Conservation (phyloP, 768 basidiomycete genomes). For the Lactarius vividus region DNA sequence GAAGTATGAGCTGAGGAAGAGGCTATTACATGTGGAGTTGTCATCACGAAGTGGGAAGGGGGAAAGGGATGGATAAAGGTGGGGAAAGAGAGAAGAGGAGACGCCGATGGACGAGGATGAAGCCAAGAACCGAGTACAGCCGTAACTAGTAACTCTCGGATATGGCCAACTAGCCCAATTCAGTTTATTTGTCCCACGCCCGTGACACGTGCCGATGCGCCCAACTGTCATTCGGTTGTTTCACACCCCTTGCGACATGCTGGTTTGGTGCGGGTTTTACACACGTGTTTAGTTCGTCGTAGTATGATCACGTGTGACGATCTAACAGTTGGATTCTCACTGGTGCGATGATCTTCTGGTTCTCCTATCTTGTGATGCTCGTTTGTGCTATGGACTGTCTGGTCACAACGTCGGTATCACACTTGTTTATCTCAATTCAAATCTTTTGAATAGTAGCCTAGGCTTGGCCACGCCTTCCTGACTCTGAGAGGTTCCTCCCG, state of each 20-base stretch:
- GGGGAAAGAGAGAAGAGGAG: constrained; percentile 15
- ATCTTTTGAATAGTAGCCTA: too few species aligned
- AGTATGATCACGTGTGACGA: neutral
- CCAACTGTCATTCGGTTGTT: neutral
- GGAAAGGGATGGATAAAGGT: constrained; percentile 24
- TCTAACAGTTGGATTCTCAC: neutral
- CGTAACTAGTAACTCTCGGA: neutral
- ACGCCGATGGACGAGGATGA: neutral
- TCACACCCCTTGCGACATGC: neutral
- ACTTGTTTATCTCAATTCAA: neutral
- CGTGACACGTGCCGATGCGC: neutral
- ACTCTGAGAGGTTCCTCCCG: neutral
- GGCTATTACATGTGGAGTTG: constrained; percentile 81
- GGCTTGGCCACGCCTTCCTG: too few species aligned
- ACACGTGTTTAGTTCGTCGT: neutral
- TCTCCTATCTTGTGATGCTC: neutral
- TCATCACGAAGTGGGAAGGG: constrained; percentile 44
- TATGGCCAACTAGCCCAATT: neutral
- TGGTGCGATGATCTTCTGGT: neutral
- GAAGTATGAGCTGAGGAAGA: constrained; percentile 63
- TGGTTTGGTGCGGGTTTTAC: neutral
- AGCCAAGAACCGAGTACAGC: constrained; percentile 5
- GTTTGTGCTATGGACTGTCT: too few species aligned
- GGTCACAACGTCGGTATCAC: neutral
- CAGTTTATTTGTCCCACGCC: constrained; percentile 5